Conservation (phyloP, 345 rosid genomes). For the Moringa oleifera region DNA sequence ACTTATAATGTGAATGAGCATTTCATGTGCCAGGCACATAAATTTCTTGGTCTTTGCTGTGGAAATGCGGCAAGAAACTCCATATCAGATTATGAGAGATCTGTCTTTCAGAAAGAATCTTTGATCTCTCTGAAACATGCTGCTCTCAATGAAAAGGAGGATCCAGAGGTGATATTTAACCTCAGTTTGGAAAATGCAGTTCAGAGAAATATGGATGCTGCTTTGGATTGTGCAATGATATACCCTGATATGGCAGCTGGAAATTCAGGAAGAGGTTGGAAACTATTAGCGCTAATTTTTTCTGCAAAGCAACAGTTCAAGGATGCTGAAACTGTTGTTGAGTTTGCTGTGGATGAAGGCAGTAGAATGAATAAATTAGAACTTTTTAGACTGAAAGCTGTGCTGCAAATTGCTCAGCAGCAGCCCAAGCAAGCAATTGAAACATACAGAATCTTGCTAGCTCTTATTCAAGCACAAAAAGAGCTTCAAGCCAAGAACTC, state of each 20-base stretch:
- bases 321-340: constrained; percentile 73
- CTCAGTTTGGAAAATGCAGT: constrained; percentile 72
- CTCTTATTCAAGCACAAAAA: constrained; percentile 66
- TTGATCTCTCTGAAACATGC: constrained; percentile 56
- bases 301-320: constrained; percentile 64
- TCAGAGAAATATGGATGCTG: constrained; percentile 77
- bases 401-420: constrained; percentile 75
- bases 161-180: constrained; percentile 51
- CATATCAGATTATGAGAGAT: constrained; percentile 64
- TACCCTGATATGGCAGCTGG: constrained; percentile 51
- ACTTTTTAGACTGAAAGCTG: constrained; percentile 74
- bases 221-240: constrained; percentile 57
- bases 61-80: constrained; percentile 78
- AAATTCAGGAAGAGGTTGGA: constrained; percentile 67
- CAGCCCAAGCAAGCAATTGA: constrained; percentile 84
- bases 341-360: constrained; percentile 73
- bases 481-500: constrained; percentile 37
- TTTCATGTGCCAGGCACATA: constrained; percentile 55
- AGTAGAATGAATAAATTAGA: constrained; percentile 57
- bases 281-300: constrained; percentile 58
- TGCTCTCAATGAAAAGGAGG: constrained; percentile 32
- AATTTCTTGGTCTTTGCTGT: constrained; percentile 78
- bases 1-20: constrained; percentile 35
- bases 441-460: constrained; percentile 74
- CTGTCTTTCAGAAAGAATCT: constrained; percentile 50